Evolutionary conservation across 176 grass and related monocot genomes (phyloP).

Genomic region (Canna indica): DNA sequence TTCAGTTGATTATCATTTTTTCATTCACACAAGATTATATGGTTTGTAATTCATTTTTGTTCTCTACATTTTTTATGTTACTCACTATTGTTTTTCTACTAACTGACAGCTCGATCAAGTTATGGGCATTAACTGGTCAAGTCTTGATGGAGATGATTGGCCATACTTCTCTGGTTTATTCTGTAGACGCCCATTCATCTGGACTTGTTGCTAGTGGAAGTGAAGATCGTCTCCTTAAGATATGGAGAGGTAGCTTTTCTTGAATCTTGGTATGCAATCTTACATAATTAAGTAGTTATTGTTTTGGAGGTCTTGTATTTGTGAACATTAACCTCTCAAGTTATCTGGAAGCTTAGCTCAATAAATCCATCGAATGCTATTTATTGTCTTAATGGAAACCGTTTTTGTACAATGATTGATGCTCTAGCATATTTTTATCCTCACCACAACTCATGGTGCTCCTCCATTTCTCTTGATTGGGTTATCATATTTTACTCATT

Average conservation of each 20-base stretch:
- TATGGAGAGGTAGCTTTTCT: slow-evolving; percentile 73
- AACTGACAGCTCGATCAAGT: slow-evolving; percentile 55
- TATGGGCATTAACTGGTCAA: slow-evolving; percentile 87
- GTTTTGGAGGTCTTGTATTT: neutral
- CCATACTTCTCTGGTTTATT: slow-evolving; percentile 97
- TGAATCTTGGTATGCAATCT: neutral
- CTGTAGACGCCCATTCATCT: slow-evolving; percentile 71
- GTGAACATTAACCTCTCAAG: neutral
- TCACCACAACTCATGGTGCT: neutral
- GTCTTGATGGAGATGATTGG: slow-evolving; percentile 87
- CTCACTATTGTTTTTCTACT: slow-evolving; percentile 16
- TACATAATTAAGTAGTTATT: neutral
- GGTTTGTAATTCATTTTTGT: neutral
- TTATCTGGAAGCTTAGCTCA: neutral
- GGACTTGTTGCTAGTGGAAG: slow-evolving; percentile 93
- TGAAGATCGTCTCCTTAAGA: slow-evolving; percentile 77
- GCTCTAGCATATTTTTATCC: neutral
- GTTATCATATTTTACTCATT: slow-evolving; percentile 2
- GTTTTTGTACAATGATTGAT: neutral
- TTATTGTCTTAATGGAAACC: neutral
- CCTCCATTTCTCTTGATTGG: neutral
- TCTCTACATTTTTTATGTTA: slow-evolving; percentile 1
- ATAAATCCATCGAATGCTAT: neutral
- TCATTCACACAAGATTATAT: neutral
- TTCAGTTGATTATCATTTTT: neutral